Evolutionary conservation across 495 filamentous ascomycete species (phyloP), one percentile per base, ranked within the genome.

Genomic region (Patellaria atrata): DNA sequence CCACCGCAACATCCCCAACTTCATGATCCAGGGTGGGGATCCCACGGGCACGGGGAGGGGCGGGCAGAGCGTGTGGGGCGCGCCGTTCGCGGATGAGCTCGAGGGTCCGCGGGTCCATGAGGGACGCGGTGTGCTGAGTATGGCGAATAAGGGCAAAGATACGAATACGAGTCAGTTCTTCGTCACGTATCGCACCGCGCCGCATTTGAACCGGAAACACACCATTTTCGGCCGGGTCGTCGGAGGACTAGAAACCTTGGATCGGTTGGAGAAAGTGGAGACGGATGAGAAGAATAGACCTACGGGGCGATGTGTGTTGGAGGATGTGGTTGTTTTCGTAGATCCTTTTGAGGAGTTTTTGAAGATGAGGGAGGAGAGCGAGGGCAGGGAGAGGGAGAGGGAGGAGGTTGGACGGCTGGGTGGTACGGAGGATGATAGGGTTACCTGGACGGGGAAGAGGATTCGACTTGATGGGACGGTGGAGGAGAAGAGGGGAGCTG

Each of bases 21-120:
- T 99, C 56, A 99, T 99, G 89, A 80, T 96, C 38, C 89, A 99
- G 52, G 91, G 91, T 35, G 89, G 89, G 40, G 89, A 97, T 52
- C 89, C 89, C 0, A 81, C 81, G 0, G 86, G 85, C 0, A 91
- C 83, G 1, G 89, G 89, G 6, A 65, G 79, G 23, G 87, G 87
- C n/a, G 89, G 89, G 0, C 62, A 70, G 25, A 83, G 76, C 48
- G 68, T 86, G 37, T 96, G 89, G 89, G 78, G 78, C 27, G 85
- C 83, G 56, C 77, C 77, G 40, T 97, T 97, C 51, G 63, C 76
- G 19, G 89, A 97, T 55, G 91, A 97, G 50, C 77, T 94, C 34
- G 84, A 94, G 17, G 84, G 86, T 0, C 91, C 89, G 0, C 50
- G 84, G 20, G 72, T 71, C 17, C 87, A 94, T 47, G 75, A 87